Percentiles rank a stretch among this genome's conserved stretches.
Evolutionary conservation across 768 basidiomycete species (phyloP).

Genomic region (Omphalotus guepiniiformis): DNA sequence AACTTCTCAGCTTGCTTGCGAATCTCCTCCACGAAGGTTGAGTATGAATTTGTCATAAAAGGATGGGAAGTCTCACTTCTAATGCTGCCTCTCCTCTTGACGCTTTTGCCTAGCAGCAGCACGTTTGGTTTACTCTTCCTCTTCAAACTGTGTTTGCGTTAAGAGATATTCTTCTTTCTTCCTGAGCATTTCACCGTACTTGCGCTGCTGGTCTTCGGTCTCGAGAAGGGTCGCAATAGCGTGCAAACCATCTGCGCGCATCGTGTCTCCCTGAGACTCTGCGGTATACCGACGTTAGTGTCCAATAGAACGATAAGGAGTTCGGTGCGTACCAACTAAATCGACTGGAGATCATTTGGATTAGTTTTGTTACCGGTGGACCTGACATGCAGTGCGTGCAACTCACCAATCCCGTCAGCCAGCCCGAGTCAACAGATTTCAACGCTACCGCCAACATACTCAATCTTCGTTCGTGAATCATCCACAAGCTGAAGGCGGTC

Average conservation of each 20-base stretch:
- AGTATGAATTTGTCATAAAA: neutral
- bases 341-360: no score
- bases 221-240: slow-evolving; percentile 87
- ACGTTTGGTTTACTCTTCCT: slow-evolving; percentile 64
- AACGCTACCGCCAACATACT: slow-evolving; percentile 96
- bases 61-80: slow-evolving; percentile 46
- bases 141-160: slow-evolving; percentile 68
- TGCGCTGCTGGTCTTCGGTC: slow-evolving; percentile 84
- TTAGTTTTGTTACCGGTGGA: no score
- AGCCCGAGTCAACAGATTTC: slow-evolving; percentile 96
- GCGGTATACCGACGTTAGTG: slow-evolving; percentile 7
- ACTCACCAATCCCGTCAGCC: slow-evolving; percentile 92
- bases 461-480: slow-evolving; percentile 70
- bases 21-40: slow-evolving; percentile 41
- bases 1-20: slow-evolving; percentile 70
- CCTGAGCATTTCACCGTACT: slow-evolving; percentile 87
- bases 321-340: slow-evolving; percentile 75
- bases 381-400: neutral
- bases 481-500: slow-evolving; percentile 44
- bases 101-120: slow-evolving; percentile 74
- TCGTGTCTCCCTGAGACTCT: slow-evolving; percentile 99
- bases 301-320: neutral
- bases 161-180: slow-evolving; percentile 76
- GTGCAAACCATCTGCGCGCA: slow-evolving; percentile 95
- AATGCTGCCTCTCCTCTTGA: slow-evolving; percentile 72